These are phyloP conservation scores for Sugiyamaella castrensis DNA, from an alignment of 1,139 yeast genomes.

Conservation along the genomic window DNA sequence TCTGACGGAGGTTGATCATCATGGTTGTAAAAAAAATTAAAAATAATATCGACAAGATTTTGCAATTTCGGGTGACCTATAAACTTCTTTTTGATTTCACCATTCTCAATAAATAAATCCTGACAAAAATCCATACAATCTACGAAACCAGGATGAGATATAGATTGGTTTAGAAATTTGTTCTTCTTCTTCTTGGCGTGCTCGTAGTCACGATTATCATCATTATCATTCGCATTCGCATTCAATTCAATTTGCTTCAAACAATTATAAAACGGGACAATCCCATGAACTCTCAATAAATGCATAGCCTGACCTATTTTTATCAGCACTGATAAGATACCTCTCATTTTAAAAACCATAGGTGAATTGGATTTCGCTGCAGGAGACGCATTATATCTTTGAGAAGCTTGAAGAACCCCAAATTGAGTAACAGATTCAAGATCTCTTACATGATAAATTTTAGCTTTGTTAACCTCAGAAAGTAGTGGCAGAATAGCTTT, in stretches of 20 bases:
- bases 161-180: constrained; percentile 41
- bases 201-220: constrained; percentile 10
- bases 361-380: constrained; percentile 27
- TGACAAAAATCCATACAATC: constrained; percentile 48
- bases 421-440: constrained; percentile 70
- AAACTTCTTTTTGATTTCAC: constrained; percentile 37
- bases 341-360: constrained; percentile 28
- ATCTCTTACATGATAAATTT: constrained; percentile 60
- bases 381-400: constrained; percentile 37
- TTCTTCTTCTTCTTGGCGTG: constrained; percentile 23
- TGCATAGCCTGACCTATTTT: constrained; percentile 62
- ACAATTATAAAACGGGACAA: constrained; percentile 65
- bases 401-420: constrained; percentile 66
- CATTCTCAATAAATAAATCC: constrained; percentile 26
- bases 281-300: constrained; percentile 72
- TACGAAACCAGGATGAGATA: constrained; percentile 47
- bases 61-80: constrained; percentile 78
- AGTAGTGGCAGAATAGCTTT: constrained; percentile 65
- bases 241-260: constrained; percentile 23
- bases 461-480: constrained; percentile 58
- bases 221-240: constrained; percentile 1
- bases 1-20: constrained; percentile 19
- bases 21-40: constrained; percentile 45
- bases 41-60: constrained; percentile 55
- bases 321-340: constrained; percentile 51